A percentile compares a stretch with the other conserved stretches of the same genome.
Evolutionary conservation across 768 basidiomycete species (phyloP).

Genomic region (Galerina sulciceps): DNA sequence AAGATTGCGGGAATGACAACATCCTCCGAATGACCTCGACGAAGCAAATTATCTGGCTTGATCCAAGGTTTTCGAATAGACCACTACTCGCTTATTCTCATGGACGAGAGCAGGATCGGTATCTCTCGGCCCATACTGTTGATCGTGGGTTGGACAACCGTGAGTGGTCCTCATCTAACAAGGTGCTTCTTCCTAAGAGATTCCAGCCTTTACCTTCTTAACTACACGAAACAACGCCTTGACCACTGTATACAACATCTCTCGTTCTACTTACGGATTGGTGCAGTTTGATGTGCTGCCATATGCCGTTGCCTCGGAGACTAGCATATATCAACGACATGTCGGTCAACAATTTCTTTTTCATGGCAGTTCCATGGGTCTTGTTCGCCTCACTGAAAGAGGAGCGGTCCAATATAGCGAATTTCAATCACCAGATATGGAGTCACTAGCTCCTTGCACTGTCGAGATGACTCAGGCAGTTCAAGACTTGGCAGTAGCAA

Average conservation of each 20-base stretch:
- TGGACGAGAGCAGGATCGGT: conserved; percentile 61
- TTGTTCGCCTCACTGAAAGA: conserved; percentile 52
- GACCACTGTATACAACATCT: conserved; percentile 68
- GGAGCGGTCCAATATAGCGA: conserved; percentile 52
- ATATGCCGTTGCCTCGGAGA: conserved; percentile 41
- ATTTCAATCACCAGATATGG: conserved; percentile 26
- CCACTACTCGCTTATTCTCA: conserved; percentile 70
- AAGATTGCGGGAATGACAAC: conserved; percentile 43
- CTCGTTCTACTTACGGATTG: conserved; percentile 40
- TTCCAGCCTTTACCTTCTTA: conserved; percentile 57
- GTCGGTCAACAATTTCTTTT: conserved; percentile 41
- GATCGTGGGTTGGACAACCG: conserved; percentile 26
- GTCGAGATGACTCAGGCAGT: conserved; percentile 47
- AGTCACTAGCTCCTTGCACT: conserved; percentile 17
- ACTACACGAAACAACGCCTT: conserved; percentile 63
- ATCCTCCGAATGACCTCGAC: conserved; percentile 64
- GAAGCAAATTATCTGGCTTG: conserved; percentile 69
- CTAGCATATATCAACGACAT: conserved; percentile 25
- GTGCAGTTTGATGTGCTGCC: conserved; percentile 51
- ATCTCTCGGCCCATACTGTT: conserved; percentile 49
- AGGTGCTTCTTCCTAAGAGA: background rate
- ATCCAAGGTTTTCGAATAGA: conserved; percentile 57
- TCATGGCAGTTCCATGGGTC: conserved; percentile 28
- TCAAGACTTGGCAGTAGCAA: conserved; percentile 34
- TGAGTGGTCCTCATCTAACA: conserved; percentile 29